Evolutionary conservation across 2,329 filamentous ascomycete species (phyloP).

Genomic region (Thermothelomyces thermophilus): DNA sequence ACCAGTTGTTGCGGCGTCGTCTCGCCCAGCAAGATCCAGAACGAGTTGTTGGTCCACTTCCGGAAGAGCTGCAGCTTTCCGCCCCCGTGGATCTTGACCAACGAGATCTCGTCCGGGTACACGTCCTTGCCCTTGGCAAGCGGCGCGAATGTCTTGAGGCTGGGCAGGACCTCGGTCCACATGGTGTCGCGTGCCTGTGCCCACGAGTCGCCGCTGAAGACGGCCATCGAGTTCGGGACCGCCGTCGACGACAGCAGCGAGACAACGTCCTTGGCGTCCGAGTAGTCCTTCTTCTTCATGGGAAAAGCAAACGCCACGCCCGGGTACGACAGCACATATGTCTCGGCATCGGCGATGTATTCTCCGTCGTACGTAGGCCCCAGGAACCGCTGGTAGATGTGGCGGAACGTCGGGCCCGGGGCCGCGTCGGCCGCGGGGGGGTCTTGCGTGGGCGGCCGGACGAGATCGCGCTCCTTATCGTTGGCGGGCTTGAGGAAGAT

Average conservation of each 20-base stretch:
- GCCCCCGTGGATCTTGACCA: slow-evolving; percentile 69
- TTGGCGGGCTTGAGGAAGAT: slow-evolving; percentile 67
- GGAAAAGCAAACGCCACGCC: slow-evolving; percentile 91
- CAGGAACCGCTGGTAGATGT: slow-evolving; percentile 89
- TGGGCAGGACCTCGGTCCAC: slow-evolving; percentile 68
- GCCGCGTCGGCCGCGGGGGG: slow-evolving; percentile 22
- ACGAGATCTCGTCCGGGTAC: slow-evolving; percentile 82
- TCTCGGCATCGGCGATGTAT: slow-evolving; percentile 62
- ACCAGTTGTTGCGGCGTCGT: slow-evolving; percentile 90
- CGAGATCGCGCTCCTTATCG: slow-evolving; percentile 61
- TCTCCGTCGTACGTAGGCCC: slow-evolving; percentile 92
- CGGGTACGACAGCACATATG: slow-evolving; percentile 87
- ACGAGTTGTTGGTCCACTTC: slow-evolving; percentile 57
- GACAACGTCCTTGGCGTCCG: slow-evolving; percentile 72
- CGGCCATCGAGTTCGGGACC: slow-evolving; percentile 76
- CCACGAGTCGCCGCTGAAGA: slow-evolving; percentile 90
- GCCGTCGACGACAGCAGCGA: slow-evolving; percentile 73
- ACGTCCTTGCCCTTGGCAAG: slow-evolving; percentile 67
- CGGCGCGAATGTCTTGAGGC: slow-evolving; percentile 64
- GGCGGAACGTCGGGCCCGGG: slow-evolving; percentile 69
- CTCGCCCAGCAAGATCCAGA: slow-evolving; percentile 71
- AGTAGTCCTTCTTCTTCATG: slow-evolving; percentile 66
- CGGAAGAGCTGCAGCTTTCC: slow-evolving; percentile 73
- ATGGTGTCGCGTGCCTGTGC: slow-evolving; percentile 69
- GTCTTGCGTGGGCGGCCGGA: slow-evolving; percentile 49